Conservation (phyloP, 2,329 filamentous ascomycete species). For the Cladosporium phlei region DNA sequence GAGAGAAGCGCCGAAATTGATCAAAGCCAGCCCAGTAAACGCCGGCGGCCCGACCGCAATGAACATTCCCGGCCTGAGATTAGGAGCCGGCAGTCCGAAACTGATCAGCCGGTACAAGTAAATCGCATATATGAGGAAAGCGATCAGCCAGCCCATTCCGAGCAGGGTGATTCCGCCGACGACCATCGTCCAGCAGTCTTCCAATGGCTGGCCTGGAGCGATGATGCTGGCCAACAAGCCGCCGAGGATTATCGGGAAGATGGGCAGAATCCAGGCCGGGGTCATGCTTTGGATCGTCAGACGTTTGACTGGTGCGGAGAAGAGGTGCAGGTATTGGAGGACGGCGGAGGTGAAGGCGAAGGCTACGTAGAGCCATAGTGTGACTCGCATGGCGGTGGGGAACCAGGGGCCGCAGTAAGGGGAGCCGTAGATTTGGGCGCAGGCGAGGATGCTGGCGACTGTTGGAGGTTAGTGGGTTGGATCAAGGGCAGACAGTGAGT, state of each 20-base stretch:
- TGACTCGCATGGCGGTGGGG: conserved; percentile 53
- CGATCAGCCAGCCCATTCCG: conserved; percentile 44
- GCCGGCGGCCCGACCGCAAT: conserved; percentile 45
- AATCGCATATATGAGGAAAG: conserved; percentile 40
- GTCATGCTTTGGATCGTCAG: conserved; percentile 22
- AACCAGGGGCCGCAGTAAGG: conserved; percentile 52
- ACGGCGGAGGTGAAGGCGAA: conserved; percentile 57
- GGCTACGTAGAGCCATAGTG: conserved; percentile 66
- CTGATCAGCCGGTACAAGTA: conserved; percentile 39
- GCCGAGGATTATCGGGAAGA: background rate
- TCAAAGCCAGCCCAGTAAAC: conserved; percentile 26
- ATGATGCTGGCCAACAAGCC: conserved; percentile 25
- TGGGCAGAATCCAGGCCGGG: conserved; percentile 23
- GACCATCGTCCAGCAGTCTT: conserved; percentile 37
- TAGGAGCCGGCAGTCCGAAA: conserved; percentile 39
- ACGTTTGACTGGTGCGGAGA: conserved; percentile 11
- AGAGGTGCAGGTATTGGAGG: conserved; percentile 44
- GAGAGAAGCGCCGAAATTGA: conserved; percentile 21
- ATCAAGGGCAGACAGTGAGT: too few relatives aligned
- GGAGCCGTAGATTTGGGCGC: conserved; percentile 62
- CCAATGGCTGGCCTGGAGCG: conserved; percentile 29
- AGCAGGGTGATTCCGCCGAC: conserved; percentile 42
- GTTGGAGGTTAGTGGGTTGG: too few relatives aligned
- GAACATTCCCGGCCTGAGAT: conserved; percentile 45
- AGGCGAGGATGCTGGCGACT: conserved; percentile 51